Evolutionary conservation across 1,284 basidiomycete genomes (phyloP), one percentile per base, ranked within the genome.

Genomic region (Coriolopsis trogii): DNA sequence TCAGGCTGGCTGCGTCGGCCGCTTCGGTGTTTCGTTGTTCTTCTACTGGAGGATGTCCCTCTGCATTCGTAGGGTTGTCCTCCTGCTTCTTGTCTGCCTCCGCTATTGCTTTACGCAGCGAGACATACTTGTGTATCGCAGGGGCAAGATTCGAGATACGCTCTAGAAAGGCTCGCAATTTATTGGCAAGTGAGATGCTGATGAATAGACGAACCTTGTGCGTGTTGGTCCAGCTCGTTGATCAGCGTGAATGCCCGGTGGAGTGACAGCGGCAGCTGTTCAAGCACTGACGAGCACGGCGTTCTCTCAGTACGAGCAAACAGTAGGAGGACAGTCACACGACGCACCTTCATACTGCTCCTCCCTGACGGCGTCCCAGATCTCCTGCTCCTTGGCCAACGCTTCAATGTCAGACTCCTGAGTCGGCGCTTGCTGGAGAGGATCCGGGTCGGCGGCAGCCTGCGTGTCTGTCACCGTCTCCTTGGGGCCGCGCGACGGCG

Each of bases 231-330:
- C 25, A 95, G 72, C 68, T 96, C 93, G n/a, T 80, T 75, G 64
- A 95, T 79, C 29, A 96, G 74, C 20, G 84, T 76, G 68, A 88
- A 89, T 51, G 91, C 87, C 31, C 94, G 78, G 63, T 92, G 88
- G 46, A 96, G 68, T 46, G 91, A 90, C 51, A 95, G 72, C 2
- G 94, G 93, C 5, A 96, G 71, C 68, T 95, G 92, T 62, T 95
- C 93, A 47, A 94, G 81, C 46, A 89, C 89, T 91, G 58, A n/a
- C 2, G 26, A 51, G 23, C 13, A 23, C 31, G 25, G 6, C 30
- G 44, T 23, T 25, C 24, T 9, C 47, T 53, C 26, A 34, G 41
- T 30, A 8, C 8, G 18, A 3, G 6, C 42, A 21, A 43, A 42
- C 18, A n/a, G 16, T 25, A 16, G 20, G 20, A 40, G 3, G 20